Evolutionary conservation across 2,329 filamentous ascomycete genomes (phyloP), one percentile per base, ranked within the genome.

Genomic region (Neophaeococcomyces aloes): DNA sequence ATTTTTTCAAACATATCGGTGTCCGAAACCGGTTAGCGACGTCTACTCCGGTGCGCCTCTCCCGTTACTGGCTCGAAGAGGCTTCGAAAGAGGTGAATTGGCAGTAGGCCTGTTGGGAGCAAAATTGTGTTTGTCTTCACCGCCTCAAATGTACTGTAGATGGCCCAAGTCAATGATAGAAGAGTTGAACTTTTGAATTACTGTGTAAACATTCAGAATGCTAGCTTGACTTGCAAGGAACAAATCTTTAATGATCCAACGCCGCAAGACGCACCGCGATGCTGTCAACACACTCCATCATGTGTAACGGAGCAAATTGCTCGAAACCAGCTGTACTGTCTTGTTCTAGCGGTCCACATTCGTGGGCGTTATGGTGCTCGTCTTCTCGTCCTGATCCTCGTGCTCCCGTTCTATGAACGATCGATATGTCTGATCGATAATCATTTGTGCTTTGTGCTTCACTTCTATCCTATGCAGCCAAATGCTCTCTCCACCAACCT

Each of bases 1-100:
- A 6, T 3, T 2, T 34, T 32, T 14, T 42, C 30, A 42, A 42
- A 42, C 39, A 31, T n/a, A 25, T 25, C 39, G 30, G 18, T 17
- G 23, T 6, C 21, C 17, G 17, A 13, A 18, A 25, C 27, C 27
- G 39, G 31, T 42, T 42, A 42, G 39, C 27, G 39, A 42, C 19
- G 27, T 42, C 34, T 27, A 25, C 18, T 35, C 17, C 29, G 17
- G 7, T 42, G 39, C 39, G 39, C 39, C 39, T 42, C 39, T 34
- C 11, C 30, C 34, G 30, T 27, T 31, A 17, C 34, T 21, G 17
- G 29, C 30, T 33, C 29, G 14, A 32, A 21, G n/a, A n/a, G 13
- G 4, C 15, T 15, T 27, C 13, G 19, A 19, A n/a, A 25, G 35
- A 38, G 3, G 17, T 14, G 30, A 19, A 15, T 30, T 35, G 39